Evolutionary conservation across 2,329 filamentous ascomycete genomes (phyloP).

Genomic region (Nemania sp.): DNA sequence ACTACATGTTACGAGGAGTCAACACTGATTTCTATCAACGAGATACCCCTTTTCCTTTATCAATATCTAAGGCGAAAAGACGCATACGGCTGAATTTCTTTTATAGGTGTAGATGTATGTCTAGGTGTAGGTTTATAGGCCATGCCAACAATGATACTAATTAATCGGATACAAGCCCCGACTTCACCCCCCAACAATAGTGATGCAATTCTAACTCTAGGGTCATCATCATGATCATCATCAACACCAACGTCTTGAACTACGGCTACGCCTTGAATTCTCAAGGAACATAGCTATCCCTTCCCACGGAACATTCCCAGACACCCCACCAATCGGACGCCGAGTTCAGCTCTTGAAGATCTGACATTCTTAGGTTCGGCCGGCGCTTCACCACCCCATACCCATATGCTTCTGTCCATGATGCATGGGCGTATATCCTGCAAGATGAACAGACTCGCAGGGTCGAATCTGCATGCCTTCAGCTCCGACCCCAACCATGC

Average conservation of each 20-base stretch:
- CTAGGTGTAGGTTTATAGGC: too few species aligned
- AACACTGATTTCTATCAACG: not conserved
- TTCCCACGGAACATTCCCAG: too few species aligned
- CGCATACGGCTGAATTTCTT: not conserved
- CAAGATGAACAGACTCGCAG: slow-evolving; percentile 16
- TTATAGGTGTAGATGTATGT: slow-evolving; percentile 10
- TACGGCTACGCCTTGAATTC: not conserved
- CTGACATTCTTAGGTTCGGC: not conserved
- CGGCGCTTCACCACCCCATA: slow-evolving; percentile 12
- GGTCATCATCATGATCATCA: too few species aligned
- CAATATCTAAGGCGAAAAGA: not conserved
- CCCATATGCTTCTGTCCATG: slow-evolving; percentile 6
- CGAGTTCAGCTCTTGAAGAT: not conserved
- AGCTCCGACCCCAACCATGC: not conserved
- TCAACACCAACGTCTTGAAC: not conserved
- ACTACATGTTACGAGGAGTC: too few species aligned
- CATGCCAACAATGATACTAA: slow-evolving; percentile 31
- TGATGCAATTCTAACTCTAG: slow-evolving; percentile 16
- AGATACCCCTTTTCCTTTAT: slow-evolving; percentile 13
- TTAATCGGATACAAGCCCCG: slow-evolving; percentile 25
- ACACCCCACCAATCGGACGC: too few species aligned
- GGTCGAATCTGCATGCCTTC: not conserved
- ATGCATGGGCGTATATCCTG: slow-evolving; percentile 28
- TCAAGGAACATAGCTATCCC: too few species aligned
- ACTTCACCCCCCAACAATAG: slow-evolving; percentile 2